Evolutionary conservation across 345 rosid genomes (phyloP).

Genomic region (Anacardium occidentale): DNA sequence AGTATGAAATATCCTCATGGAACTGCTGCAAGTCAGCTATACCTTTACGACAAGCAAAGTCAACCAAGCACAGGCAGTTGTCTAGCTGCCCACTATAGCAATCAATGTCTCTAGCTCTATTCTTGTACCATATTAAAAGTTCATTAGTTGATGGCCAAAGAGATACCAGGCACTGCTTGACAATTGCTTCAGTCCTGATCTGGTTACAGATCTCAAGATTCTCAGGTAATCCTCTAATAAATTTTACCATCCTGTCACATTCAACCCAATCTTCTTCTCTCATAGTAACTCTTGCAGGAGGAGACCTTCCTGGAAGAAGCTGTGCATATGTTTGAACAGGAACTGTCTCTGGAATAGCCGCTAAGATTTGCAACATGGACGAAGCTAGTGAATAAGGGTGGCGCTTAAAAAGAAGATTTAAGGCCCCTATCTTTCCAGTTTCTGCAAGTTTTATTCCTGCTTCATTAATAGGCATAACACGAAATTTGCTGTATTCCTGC

Average conservation of each 20-base stretch:
- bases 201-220: constrained; percentile 42
- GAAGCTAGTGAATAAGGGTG: constrained; percentile 83
- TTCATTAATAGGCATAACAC: constrained; percentile 59
- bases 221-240: constrained; percentile 54
- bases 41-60: constrained; percentile 73
- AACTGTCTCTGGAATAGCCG: constrained; percentile 89
- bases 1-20: constrained; percentile 66
- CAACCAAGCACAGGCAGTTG: constrained; percentile 74
- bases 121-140: constrained; percentile 74
- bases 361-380: constrained; percentile 60
- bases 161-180: constrained; percentile 52
- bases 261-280: constrained; percentile 99
- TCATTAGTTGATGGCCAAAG: constrained; percentile 76
- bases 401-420: constrained; percentile 88
- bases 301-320: constrained; percentile 88
- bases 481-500: constrained; percentile 86
- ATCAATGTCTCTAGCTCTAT: constrained; percentile 86
- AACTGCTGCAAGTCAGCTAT: constrained; percentile 64
- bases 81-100: constrained; percentile 85
- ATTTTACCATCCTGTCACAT: constrained; percentile 70
- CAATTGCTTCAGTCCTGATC: constrained; percentile 74
- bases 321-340: constrained; percentile 83
- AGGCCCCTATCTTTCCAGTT: constrained; percentile 92
- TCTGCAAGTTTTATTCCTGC: constrained; percentile 79
- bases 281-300: constrained; percentile 57